Conservation (phyloP, 1,284 basidiomycete genomes). For the Bondarzewia mesenterica region DNA sequence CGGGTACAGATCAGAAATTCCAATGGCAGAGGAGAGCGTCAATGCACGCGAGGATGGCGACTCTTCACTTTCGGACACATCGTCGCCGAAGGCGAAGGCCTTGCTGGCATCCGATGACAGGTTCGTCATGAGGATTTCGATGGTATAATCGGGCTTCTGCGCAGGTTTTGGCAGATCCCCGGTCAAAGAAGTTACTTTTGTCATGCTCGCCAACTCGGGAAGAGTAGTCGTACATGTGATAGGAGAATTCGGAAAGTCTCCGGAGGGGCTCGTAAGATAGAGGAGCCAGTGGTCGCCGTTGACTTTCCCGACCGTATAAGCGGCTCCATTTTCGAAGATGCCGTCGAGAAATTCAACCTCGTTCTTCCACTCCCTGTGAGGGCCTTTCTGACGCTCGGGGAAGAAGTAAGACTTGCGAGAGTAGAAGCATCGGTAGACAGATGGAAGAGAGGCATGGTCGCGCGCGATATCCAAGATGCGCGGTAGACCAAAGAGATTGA, state of each 20-base stretch:
- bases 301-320: conserved; percentile 96
- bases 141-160: conserved; percentile 71
- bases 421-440: conserved; percentile 90
- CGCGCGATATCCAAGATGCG: conserved; percentile 88
- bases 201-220: conserved; percentile 9
- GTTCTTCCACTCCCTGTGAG: conserved; percentile 91
- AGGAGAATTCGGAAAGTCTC: conserved; percentile 25
- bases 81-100: conserved; percentile 64
- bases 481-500: conserved; percentile 91
- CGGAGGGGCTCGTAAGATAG: conserved; percentile 72
- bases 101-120: conserved; percentile 70
- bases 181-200: conserved; percentile 11
- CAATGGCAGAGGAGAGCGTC: conserved; percentile 66
- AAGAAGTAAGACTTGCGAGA: conserved; percentile 99
- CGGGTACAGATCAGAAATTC: conserved; percentile 82
- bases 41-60: conserved; percentile 59
- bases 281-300: conserved; percentile 99
- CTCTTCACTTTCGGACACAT: conserved; percentile 22
- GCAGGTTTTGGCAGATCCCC: conserved; percentile 20
- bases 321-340: conserved; percentile 82
- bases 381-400: conserved; percentile 90
- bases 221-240: conserved; percentile 7
- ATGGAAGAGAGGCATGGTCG: conserved; percentile 65
- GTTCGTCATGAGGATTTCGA: conserved; percentile 98
- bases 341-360: conserved; percentile 91